Evolutionary conservation across 306 rosid species (phyloP).

Genomic region (Parietaria judaica): DNA sequence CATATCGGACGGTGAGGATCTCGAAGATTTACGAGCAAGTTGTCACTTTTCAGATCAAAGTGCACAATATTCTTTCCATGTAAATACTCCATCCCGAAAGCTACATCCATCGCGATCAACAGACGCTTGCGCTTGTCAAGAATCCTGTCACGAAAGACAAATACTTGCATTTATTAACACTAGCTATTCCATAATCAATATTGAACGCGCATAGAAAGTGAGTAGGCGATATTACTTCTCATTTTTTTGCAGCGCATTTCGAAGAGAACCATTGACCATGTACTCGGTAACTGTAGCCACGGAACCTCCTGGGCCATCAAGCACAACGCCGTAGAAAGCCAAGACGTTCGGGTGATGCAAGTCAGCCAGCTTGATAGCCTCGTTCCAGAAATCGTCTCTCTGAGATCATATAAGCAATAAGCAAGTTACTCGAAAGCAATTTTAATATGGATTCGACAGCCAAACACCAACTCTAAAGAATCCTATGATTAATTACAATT

Average conservation of each 20-base stretch:
- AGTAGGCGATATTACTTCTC: slow-evolving; percentile 42
- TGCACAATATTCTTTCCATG: slow-evolving; percentile 93
- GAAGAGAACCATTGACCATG: slow-evolving; percentile 88
- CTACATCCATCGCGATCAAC: slow-evolving; percentile 91
- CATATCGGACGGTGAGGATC: slow-evolving; percentile 94
- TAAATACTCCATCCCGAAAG: slow-evolving; percentile 95
- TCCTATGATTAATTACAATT: too few relatives aligned
- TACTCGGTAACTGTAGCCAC: slow-evolving; percentile 95
- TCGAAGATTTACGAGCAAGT: slow-evolving; percentile 85
- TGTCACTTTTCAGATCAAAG: slow-evolving; percentile 96
- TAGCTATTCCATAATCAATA: background rate
- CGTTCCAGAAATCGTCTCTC: slow-evolving; percentile 96
- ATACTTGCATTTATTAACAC: slow-evolving; percentile 9
- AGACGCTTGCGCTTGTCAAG: slow-evolving; percentile 81
- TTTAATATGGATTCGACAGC: background rate
- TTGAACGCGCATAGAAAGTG: background rate
- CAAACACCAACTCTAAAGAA: background rate
- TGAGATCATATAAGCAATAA: slow-evolving; percentile 21
- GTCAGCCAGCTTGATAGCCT: slow-evolving; percentile 92
- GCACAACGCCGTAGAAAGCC: slow-evolving; percentile 90
- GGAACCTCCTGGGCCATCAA: slow-evolving; percentile 83
- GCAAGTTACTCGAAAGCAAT: background rate
- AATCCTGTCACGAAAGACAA: slow-evolving; percentile 40
- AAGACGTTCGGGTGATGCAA: slow-evolving; percentile 95
- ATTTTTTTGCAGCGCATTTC: slow-evolving; percentile 76